Evolutionary conservation across 345 rosid species (phyloP).

Genomic region (Adansonia digitata): DNA sequence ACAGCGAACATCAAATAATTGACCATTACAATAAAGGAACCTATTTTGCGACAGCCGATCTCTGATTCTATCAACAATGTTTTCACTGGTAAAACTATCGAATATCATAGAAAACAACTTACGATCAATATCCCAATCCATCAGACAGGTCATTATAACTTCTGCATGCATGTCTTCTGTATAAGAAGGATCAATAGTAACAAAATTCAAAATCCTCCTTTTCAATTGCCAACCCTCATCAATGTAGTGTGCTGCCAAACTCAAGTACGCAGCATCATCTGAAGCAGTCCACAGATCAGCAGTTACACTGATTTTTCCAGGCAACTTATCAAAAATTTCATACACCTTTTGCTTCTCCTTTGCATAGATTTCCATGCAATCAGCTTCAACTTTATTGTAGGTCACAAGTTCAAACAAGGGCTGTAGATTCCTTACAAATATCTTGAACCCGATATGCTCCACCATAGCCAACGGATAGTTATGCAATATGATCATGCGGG

Average conservation of each 20-base stretch:
- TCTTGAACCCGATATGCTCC: constrained; percentile 70
- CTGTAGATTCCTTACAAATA: constrained; percentile 64
- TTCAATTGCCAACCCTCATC: constrained; percentile 63
- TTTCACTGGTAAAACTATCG: constrained; percentile 44
- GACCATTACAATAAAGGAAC: constrained; percentile 63
- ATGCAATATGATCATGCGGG: constrained; percentile 71
- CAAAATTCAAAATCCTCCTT: constrained; percentile 54
- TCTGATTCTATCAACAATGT: constrained; percentile 47
- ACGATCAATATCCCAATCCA: constrained; percentile 88
- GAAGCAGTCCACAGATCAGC: constrained; percentile 52
- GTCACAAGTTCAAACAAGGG: constrained; percentile 64
- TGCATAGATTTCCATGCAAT: constrained; percentile 66
- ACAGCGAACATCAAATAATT: constrained; percentile 61
- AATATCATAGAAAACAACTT: constrained; percentile 63
- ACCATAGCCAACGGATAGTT: constrained; percentile 72
- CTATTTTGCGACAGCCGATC: constrained; percentile 66
- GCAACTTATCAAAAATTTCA: constrained; percentile 63
- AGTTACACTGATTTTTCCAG: constrained; percentile 64
- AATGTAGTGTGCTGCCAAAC: constrained; percentile 56
- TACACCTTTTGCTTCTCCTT: constrained; percentile 64
- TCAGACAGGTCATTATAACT: constrained; percentile 51
- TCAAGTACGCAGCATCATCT: constrained; percentile 47
- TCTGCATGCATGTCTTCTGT: constrained; percentile 61
- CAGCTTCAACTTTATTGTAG: constrained; percentile 50
- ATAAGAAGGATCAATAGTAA: constrained; percentile 47